A percentile compares a stretch with the other conserved stretches of the same genome.
Conservation (phyloP, 805 yeast species). For the Candida loeiensis region DNA sequence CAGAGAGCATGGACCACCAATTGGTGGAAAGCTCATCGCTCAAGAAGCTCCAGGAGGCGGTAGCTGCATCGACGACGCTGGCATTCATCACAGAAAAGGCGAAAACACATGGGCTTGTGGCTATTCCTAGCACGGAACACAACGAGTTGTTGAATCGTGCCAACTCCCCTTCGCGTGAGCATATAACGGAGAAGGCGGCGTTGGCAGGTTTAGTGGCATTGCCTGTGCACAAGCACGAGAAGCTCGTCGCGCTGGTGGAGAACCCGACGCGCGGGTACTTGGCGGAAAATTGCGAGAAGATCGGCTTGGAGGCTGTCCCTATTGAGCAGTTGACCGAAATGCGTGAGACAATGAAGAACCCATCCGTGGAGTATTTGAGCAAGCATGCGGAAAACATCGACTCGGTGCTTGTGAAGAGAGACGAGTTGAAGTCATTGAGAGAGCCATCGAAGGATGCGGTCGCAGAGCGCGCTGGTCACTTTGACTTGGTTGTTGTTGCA, state of each 20-base stretch:
- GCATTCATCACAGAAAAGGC: conserved; percentile 12
- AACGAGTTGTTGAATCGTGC: conserved; percentile 12
- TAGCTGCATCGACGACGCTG: conserved; percentile 13
- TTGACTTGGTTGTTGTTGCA: conserved; percentile 5
- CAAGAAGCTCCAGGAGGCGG: conserved; percentile 14
- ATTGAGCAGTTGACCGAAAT: conserved; percentile 19
- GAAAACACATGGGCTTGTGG: conserved; percentile 10
- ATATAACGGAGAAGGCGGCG: conserved; percentile 12
- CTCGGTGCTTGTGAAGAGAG: conserved; percentile 11
- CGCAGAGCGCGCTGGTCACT: neutral
- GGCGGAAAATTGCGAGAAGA: conserved; percentile 8
- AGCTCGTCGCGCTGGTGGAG: conserved; percentile 8
- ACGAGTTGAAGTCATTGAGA: conserved; percentile 14
- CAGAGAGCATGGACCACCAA: conserved; percentile 8
- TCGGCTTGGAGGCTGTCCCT: conserved; percentile 9
- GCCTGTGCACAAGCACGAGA: conserved; percentile 11
- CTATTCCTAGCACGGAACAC: conserved; percentile 10
- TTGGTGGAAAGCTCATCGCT: conserved; percentile 11
- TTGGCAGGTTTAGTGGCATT: conserved; percentile 12
- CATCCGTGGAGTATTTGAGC: conserved; percentile 10
- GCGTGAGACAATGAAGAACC: conserved; percentile 13
- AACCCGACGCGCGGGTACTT: conserved; percentile 13
- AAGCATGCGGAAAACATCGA: conserved; percentile 8
- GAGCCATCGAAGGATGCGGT: conserved; percentile 1
- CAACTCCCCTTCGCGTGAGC: conserved; percentile 15